Evolutionary conservation across 2,329 filamentous ascomycete genomes (phyloP), one percentile per base, ranked within the genome.

Genomic region (Cordyceps cateniannulata): DNA sequence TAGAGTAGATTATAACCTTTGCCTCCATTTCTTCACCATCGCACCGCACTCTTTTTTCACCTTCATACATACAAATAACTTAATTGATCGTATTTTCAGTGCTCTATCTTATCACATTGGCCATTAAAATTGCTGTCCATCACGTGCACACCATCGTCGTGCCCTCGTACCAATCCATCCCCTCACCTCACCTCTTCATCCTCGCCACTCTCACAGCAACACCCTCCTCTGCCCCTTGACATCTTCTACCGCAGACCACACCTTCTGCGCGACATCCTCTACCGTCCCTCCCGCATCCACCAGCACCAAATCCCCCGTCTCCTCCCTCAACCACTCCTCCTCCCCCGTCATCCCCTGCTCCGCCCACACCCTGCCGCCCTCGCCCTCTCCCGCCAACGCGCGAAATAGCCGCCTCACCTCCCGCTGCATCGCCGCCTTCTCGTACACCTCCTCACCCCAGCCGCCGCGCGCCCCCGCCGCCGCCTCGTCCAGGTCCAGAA

Each of bases 371-470:
- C 67, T 69, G 10, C 75, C 74, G 32, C 77, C 72, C 24, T 76
- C 74, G 38, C 12, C 38, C 1, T 79, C 79, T 74, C 77, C 74
- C 63, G 76, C 77, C 62, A 87, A 67, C 0, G 76, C 79, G 76
- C 80, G 81, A 72, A 96, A 97, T 54, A 96, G 72, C 63, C 86
- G 82, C 22, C 90, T 78, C 16, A 98, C 95, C 10, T 85, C 82
- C 63, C 81, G 79, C 76, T 99, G 95, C 85, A 96, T 90, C 69
- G 87, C 85, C 62, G 82, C 83, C 71, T 85, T 88, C 77, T 99
- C 95, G 70, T 98, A 99, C 64, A 90, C 81, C 79, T 99, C 95
- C 20, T 81, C 83, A 1, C 95, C 95, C 79, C 88, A 99, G 0
- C 91, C 93, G n/a, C 91, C 92, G 20, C 95, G 81, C 67, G 81